A percentile compares a stretch with the other conserved stretches of the same genome.
Evolutionary conservation across 441 rosid species (phyloP).

Genomic region (Pelargonium citronellum): DNA sequence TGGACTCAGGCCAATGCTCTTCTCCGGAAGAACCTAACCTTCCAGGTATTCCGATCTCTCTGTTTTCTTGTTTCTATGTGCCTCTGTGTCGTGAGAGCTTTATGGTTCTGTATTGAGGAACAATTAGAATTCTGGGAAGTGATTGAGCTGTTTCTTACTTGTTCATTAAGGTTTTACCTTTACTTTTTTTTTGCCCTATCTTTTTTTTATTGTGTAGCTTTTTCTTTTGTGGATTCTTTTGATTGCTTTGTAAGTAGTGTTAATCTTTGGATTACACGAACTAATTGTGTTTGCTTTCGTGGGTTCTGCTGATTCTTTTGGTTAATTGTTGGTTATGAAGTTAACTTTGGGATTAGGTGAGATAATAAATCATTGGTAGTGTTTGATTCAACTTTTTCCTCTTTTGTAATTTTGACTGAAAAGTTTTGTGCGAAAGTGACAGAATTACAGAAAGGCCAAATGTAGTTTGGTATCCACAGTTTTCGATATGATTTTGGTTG

Average conservation of each 20-base stretch:
- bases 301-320: no score
- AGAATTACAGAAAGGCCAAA: no score
- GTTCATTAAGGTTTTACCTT: not conserved
- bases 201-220: not conserved
- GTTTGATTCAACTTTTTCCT: no score
- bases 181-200: not conserved
- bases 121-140: not conserved
- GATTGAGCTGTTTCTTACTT: not conserved
- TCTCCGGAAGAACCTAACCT: constrained; percentile 73
- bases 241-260: not conserved
- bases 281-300: not conserved
- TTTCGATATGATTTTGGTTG: no score
- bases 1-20: constrained; percentile 76
- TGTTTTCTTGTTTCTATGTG: not conserved
- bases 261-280: not conserved
- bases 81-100: not conserved
- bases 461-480: no score
- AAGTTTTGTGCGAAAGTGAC: no score
- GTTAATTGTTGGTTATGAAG: no score
- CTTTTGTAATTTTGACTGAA: no score
- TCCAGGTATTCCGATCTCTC: constrained; percentile 45
- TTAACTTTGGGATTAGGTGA: no score
- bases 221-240: no score
- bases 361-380: no score
- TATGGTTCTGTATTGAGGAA: not conserved